Evolutionary conservation across 2,329 filamentous ascomycete species (phyloP).

Genomic region (Alternaria arbusti): DNA sequence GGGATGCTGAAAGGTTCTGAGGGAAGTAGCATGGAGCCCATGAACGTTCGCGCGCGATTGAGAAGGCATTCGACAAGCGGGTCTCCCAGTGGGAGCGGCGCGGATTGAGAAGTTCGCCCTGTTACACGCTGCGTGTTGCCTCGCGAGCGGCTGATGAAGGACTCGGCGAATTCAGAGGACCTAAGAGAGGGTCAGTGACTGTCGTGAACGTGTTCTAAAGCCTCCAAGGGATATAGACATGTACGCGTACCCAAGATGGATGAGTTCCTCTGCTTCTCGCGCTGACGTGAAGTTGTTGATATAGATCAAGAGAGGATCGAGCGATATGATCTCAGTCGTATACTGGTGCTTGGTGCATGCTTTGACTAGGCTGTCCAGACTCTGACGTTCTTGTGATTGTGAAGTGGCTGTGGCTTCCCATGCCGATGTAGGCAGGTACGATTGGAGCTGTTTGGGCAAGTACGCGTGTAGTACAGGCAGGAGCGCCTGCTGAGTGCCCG

Average conservation of each 20-base stretch:
- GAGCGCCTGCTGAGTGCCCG: constrained; percentile 1
- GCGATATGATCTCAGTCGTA: constrained; percentile 35
- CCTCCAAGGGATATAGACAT: too few relatives aligned
- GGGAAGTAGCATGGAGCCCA: constrained; percentile 29
- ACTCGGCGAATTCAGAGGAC: constrained; percentile 25
- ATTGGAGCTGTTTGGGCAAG: constrained; percentile 9
- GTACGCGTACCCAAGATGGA: constrained; percentile 20
- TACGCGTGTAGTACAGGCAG: background rate
- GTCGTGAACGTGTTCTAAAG: too few relatives aligned
- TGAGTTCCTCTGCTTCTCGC: constrained; percentile 28
- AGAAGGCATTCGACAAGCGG: constrained; percentile 34
- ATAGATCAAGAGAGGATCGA: constrained; percentile 34
- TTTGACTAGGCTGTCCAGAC: background rate
- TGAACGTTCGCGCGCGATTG: constrained; percentile 29
- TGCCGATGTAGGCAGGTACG: background rate
- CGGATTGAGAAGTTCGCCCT: constrained; percentile 33
- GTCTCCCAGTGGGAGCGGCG: constrained; percentile 21
- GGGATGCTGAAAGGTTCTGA: constrained; percentile 30
- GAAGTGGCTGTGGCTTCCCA: background rate
- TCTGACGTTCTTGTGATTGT: too few relatives aligned
- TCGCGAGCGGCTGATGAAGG: constrained; percentile 26
- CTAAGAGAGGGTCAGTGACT: constrained; percentile 10
- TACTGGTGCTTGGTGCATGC: constrained; percentile 29
- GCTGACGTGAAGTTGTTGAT: constrained; percentile 37
- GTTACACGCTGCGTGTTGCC: constrained; percentile 21